These are phyloP conservation scores for Aspergillus sclerotiicarbonarius DNA, from an alignment of 495 filamentous ascomycete genomes.

Conservation along the genomic window DNA sequence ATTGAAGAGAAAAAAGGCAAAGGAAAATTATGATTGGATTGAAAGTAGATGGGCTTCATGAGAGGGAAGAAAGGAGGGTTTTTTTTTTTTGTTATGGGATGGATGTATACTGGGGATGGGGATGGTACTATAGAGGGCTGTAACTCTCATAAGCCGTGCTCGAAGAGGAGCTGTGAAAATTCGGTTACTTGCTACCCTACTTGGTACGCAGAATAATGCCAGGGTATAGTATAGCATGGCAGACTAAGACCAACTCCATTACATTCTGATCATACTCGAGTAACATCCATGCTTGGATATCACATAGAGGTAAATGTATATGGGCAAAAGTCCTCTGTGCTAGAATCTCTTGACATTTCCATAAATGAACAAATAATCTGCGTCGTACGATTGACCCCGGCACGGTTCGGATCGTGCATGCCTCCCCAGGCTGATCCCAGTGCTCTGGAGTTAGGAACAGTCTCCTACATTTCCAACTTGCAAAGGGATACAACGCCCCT, in stretches of 20 bases:
- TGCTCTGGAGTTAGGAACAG: background rate
- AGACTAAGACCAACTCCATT: background rate
- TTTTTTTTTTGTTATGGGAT: no score
- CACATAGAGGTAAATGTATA: background rate
- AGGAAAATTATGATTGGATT: no score
- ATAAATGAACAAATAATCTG: conserved; percentile 5
- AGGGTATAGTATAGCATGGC: no score
- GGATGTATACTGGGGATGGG: no score
- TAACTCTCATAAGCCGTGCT: no score
- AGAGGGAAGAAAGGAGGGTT: no score
- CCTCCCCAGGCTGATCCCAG: conserved; percentile 8
- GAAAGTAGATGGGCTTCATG: no score
- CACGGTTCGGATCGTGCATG: conserved; percentile 3
- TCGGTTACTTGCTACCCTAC: no score
- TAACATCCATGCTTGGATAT: background rate
- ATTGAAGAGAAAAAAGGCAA: no score
- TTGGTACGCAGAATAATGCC: no score
- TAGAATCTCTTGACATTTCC: conserved; percentile 4
- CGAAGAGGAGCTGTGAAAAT: no score
- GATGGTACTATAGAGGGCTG: no score
- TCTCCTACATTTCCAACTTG: conserved; percentile 8
- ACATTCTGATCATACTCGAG: background rate
- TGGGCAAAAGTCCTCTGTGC: conserved; percentile 9
- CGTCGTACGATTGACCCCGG: background rate
- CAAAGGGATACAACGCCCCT: conserved; percentile 4